Base-by-base conservation (phyloP, 1,139 yeast species). In the Arxiozyma slooffiae region DNA sequence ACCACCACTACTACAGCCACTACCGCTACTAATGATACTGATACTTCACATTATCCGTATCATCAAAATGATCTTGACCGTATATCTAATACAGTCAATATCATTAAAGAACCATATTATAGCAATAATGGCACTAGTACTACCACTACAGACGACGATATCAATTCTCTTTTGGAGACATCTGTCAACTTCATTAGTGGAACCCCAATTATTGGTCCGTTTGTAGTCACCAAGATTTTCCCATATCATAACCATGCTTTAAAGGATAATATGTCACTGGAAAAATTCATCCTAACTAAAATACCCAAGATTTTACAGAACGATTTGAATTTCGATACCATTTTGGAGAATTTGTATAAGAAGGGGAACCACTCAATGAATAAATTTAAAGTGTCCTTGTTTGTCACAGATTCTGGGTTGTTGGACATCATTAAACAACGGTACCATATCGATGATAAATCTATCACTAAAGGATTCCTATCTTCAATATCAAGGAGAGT, bases 221-320 rank as follows among this genome's bases (percentile, higher is more conserved):
- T 63, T 47, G 57, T 63, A 16, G 68, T 66, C 21, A 66, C 68
- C 5, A 64, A 64, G 50, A 64, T 64, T 43, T 65, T 62, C 40
- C 68, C 68, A 7, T 64, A 63, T 43, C 69, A 66, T 52, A 63
- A 62, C 48, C 69, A 66, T 46, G 64, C 69, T 6, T 51, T 64
- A 42, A 66, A 64, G 46, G 57, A 64, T 23, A 66, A 66, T 50
- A 50, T 66, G 49, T 46, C 64, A 3, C 48, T 66, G 40, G 60
- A 60, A 41, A 62, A 61, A 52, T 65, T 63, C 44, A 66, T 66
- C 2, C 50, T 64, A 48, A 64, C 66, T 9, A 66, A 66, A 50
- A 62, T 64, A 18, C 67, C 68, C 11, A 59, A 60, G 45, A 65
- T 66, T 30, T 49, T 66, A 41, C 68, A 64, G 48, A 57, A 60